Percentiles rank a stretch among this genome's conserved stretches.
Evolutionary conservation across 2,329 filamentous ascomycete genomes (phyloP).

Genomic region (Sordariomycetes sp.): DNA sequence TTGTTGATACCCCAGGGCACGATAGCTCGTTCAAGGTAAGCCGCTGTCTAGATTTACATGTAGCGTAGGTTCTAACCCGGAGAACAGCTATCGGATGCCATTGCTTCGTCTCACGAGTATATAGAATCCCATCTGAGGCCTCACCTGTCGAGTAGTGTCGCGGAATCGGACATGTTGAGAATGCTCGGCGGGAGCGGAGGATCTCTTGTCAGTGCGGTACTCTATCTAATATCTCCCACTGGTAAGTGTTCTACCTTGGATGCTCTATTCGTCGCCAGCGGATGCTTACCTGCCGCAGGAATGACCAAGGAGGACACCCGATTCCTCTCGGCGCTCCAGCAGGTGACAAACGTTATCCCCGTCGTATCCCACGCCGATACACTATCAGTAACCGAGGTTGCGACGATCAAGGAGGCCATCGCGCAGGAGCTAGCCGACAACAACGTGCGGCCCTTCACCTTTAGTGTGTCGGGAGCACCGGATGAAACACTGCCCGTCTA

Average conservation of each 20-base stretch:
- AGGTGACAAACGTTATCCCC: slow-evolving; percentile 74
- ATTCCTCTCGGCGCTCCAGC: slow-evolving; percentile 55
- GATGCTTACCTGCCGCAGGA: background rate
- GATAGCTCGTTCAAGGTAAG: slow-evolving; percentile 1
- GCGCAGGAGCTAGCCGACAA: slow-evolving; percentile 39
- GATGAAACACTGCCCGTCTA: slow-evolving; percentile 34
- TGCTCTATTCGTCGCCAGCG: background rate
- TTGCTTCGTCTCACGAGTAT: slow-evolving; percentile 52
- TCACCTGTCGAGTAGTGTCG: slow-evolving; percentile 1
- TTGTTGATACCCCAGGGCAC: slow-evolving; percentile 63
- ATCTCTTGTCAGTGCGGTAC: slow-evolving; percentile 67
- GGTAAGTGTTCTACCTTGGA: slow-evolving; percentile 38
- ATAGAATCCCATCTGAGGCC: slow-evolving; percentile 49
- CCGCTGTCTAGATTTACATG: background rate
- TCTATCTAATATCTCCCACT: slow-evolving; percentile 64
- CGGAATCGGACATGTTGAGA: slow-evolving; percentile 50
- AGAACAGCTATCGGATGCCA: slow-evolving; percentile 34
- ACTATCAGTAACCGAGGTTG: slow-evolving; percentile 42
- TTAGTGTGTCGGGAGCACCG: slow-evolving; percentile 17
- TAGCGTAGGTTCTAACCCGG: background rate
- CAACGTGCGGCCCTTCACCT: slow-evolving; percentile 53
- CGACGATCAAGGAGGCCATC: slow-evolving; percentile 45
- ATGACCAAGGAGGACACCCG: slow-evolving; percentile 41
- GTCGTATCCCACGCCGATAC: slow-evolving; percentile 68
- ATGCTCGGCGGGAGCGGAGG: slow-evolving; percentile 74